These are phyloP conservation scores for Chondrus crispus DNA, from an alignment of 23 red algal genomes.

Conservation along the genomic window DNA sequence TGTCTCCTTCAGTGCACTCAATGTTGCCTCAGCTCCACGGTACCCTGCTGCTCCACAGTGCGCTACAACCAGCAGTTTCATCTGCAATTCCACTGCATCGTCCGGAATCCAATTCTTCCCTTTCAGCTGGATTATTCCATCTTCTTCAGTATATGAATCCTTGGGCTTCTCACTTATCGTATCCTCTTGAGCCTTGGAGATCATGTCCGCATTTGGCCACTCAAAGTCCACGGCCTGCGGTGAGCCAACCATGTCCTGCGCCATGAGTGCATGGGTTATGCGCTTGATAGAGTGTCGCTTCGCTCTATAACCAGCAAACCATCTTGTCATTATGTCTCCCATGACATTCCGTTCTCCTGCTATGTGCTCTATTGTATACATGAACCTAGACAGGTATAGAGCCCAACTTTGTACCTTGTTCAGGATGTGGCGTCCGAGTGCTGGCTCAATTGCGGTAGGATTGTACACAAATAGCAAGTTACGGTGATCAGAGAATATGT, in stretches of 20 bases:
- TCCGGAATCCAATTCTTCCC: conserved; percentile 7
- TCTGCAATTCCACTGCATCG: background rate
- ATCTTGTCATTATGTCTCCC: conserved; percentile 41
- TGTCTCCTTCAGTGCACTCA: background rate
- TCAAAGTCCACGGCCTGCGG: background rate
- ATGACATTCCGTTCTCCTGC: background rate
- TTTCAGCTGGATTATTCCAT: background rate
- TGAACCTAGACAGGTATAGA: conserved; percentile 15
- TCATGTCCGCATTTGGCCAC: background rate
- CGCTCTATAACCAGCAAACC: background rate
- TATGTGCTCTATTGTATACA: conserved; percentile 16
- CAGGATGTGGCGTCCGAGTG: background rate
- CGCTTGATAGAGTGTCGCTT: background rate
- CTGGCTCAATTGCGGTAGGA: background rate
- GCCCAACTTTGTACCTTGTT: conserved; percentile 41
- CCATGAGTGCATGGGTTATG: background rate
- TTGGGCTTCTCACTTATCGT: background rate
- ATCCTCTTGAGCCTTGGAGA: background rate
- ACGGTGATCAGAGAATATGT: conserved; percentile 10
- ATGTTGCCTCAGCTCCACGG: background rate
- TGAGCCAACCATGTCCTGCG: background rate
- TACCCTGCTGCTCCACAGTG: conserved; percentile 17
- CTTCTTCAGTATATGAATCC: background rate
- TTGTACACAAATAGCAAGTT: conserved; percentile 22
- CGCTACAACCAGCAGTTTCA: background rate